Percentiles rank a stretch among this genome's conserved stretches.
Conservation (phyloP, 2,329 filamentous ascomycete genomes). For the Penicillium brasilianum region DNA sequence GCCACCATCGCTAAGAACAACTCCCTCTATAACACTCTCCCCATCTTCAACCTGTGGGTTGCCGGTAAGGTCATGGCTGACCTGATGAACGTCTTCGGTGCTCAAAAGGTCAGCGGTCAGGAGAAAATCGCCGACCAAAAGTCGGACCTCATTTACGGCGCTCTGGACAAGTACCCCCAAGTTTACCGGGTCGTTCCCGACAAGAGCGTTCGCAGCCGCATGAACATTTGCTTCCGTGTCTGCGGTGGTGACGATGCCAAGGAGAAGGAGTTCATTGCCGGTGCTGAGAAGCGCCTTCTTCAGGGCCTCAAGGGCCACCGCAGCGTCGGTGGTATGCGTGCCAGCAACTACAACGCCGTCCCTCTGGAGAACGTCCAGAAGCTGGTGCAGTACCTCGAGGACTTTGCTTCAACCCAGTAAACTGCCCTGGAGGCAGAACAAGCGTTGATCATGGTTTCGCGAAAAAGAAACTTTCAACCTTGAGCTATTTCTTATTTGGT, state of each 20-base stretch:
- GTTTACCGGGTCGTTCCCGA: constrained; percentile 81
- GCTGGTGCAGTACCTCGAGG: constrained; percentile 51
- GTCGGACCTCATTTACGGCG: constrained; percentile 74
- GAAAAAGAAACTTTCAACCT: constrained; percentile 21
- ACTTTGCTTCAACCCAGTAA: constrained; percentile 54
- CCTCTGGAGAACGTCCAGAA: constrained; percentile 55
- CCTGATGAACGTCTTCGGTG: constrained; percentile 67
- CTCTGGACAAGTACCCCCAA: constrained; percentile 73
- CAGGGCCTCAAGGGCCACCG: constrained; percentile 88
- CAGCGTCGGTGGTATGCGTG: constrained; percentile 82
- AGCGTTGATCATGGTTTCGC: constrained; percentile 16
- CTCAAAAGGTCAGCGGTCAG: constrained; percentile 75
- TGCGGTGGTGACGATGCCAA: constrained; percentile 66
- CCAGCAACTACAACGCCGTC: constrained; percentile 89
- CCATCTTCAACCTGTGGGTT: constrained; percentile 91
- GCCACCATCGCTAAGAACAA: constrained; percentile 89
- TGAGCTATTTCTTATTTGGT: constrained; percentile 10
- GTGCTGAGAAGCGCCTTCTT: constrained; percentile 70
- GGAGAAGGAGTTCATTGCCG: constrained; percentile 80
- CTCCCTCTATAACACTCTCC: constrained; percentile 92
- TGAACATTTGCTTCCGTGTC: constrained; percentile 95
- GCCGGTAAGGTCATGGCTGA: constrained; percentile 85
- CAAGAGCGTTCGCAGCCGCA: constrained; percentile 76
- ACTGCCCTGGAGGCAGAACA: constrained; percentile 10
- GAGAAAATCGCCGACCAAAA: constrained; percentile 75